These are phyloP conservation scores for Trametes cinnabarina DNA, from an alignment of 768 basidiomycete species.

Conservation along the genomic window DNA sequence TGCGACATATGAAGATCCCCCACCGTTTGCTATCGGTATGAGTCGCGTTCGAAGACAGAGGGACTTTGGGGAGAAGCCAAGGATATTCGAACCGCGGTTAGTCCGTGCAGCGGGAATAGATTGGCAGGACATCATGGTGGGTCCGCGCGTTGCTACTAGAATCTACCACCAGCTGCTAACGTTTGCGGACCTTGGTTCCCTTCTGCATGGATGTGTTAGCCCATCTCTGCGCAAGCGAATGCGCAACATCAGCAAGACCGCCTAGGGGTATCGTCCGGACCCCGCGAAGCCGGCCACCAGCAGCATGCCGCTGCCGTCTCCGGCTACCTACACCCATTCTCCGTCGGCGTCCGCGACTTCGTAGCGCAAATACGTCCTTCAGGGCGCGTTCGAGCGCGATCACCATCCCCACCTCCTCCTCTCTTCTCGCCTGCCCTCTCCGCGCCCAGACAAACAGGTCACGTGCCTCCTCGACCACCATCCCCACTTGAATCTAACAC, in stretches of 20 bases:
- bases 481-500: neutral
- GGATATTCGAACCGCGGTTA: conserved; percentile 13
- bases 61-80: conserved; percentile 9
- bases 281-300: neutral
- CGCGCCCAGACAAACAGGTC: neutral
- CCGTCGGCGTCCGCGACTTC: conserved; percentile 7
- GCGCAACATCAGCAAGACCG: neutral
- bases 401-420: neutral
- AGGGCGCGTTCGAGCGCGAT: neutral
- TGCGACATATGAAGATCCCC: neutral
- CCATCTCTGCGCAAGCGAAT: conserved; percentile 7
- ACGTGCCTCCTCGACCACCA: neutral
- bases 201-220: neutral
- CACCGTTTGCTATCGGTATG: neutral
- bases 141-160: neutral
- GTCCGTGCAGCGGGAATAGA: neutral
- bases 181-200: neutral
- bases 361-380: neutral
- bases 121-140: conserved; percentile 17
- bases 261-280: neutral
- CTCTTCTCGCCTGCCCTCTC: neutral
- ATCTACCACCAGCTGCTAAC: neutral
- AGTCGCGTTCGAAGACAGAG: neutral
- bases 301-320: neutral
- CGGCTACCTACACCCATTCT: conserved; percentile 3